Evolutionary conservation across 495 filamentous ascomycete genomes (phyloP), one percentile per base, ranked within the genome.

Genomic region (Rostrohypoxylon terebratum): DNA sequence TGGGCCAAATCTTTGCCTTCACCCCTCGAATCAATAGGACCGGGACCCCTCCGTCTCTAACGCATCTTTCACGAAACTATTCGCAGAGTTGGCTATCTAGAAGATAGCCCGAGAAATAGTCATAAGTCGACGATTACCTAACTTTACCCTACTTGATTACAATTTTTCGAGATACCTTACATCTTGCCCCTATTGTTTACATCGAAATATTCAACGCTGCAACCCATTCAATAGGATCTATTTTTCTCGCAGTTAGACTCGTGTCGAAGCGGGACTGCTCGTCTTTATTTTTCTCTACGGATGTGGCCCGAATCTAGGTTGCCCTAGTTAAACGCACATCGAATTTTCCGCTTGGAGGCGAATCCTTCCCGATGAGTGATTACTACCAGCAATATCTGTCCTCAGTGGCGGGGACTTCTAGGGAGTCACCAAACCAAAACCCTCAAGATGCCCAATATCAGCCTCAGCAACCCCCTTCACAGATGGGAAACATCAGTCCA

Each of bases 381-480:
- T 82, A 83, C 70, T 84, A 86, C 64, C 82, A 83, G 44, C 79
- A 84, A 65, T 83, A 83, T 61, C 73, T 84, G 20, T 78, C 81
- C 70, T 82, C 83, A 20, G 80, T 82, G 82, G 77, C 79, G 58
- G 82, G 82, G 51, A 76, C 80, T 7, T 45, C 42, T 38, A 80
- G 80, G 25, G 80, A 79, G 11, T 78, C 79, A 13, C 78, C 80
- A 48, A 77, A 63, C 44, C 64, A 58, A 4, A 81, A 66, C 59
- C 75, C 78, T 20, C 81, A 77, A 44, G 83, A 81, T 61, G 70
- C 76, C 59, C 71, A 75, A 23, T 78, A 78, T 42, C 75, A 77
- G 38, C 75, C 77, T 42, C 75, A 75, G n/a, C 82, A 78, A 50
- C 77, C 77, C 7, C 71, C 74, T 36, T 59, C 72, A 7, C 74